A percentile compares a stretch with the other conserved stretches of the same genome.
These are phyloP conservation scores for Cladophialophora bantiana DNA, from an alignment of 2,329 filamentous ascomycete genomes.

Conservation along the genomic window DNA sequence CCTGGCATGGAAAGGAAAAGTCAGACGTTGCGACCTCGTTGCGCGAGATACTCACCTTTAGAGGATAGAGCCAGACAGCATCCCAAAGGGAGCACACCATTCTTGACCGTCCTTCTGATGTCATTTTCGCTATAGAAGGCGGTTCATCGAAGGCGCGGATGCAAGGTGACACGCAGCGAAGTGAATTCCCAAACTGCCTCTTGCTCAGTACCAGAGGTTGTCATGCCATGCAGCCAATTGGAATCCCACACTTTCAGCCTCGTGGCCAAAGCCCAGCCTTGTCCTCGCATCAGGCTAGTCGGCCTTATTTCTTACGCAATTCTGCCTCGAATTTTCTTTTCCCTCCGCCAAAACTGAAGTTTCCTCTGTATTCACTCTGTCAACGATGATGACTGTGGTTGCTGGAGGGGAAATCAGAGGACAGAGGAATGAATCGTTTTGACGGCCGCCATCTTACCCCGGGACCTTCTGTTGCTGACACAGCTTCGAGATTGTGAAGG, in stretches of 20 bases:
- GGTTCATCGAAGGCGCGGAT: not conserved
- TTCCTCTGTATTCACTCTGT: slow-evolving; percentile 58
- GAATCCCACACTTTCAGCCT: not conserved
- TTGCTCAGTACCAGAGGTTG: not conserved
- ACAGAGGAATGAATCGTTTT: slow-evolving; percentile 46
- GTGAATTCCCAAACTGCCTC: not conserved
- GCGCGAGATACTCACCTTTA: slow-evolving; percentile 49
- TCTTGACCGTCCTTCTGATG: not conserved
- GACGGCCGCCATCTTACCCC: slow-evolving; percentile 54
- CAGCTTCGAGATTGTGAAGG: slow-evolving; percentile 49
- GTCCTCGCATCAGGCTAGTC: not conserved
- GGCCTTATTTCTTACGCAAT: slow-evolving; percentile 4
- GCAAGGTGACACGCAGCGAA: slow-evolving; percentile 1
- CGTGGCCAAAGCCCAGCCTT: slow-evolving; percentile 18
- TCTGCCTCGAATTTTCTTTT: slow-evolving; percentile 40
- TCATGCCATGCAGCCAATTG: slow-evolving; percentile 11
- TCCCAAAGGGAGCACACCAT: slow-evolving; percentile 24
- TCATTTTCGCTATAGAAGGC: not conserved
- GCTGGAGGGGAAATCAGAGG: slow-evolving; percentile 57
- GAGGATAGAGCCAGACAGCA: slow-evolving; percentile 57
- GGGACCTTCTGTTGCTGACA: slow-evolving; percentile 44
- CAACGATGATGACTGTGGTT: slow-evolving; percentile 45
- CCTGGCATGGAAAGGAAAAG: slow-evolving; percentile 51
- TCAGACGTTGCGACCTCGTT: slow-evolving; percentile 5
- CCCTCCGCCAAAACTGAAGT: slow-evolving; percentile 50